These are phyloP conservation scores for Aspergillus sp. DNA, from an alignment of 2,329 filamentous ascomycete species.

Conservation along the genomic window DNA sequence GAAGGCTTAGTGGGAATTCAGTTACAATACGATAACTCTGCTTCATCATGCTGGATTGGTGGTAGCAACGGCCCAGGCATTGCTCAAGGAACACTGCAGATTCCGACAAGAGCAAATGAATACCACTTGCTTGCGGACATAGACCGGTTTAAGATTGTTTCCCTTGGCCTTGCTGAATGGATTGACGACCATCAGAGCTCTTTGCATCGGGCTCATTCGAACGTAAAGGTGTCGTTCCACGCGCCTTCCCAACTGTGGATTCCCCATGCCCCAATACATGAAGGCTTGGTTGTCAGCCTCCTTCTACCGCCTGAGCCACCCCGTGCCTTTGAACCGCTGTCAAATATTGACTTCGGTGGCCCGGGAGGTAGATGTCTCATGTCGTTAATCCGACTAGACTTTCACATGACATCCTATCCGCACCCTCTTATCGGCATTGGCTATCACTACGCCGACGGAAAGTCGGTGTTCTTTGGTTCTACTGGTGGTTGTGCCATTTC, in stretches of 20 bases:
- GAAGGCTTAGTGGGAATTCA: constrained; percentile 11
- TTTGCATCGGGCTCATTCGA: constrained; percentile 9
- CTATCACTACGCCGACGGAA: constrained; percentile 8
- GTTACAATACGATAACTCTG: constrained; percentile 7
- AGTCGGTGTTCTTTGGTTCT: constrained; percentile 8
- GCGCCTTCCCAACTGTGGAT: not conserved
- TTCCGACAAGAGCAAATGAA: not conserved
- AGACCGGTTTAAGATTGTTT: constrained; percentile 16
- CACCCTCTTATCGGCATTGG: constrained; percentile 10
- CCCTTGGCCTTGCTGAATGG: constrained; percentile 6
- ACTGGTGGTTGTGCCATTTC: constrained; percentile 6
- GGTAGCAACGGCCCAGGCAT: not conserved
- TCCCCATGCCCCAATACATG: constrained; percentile 9
- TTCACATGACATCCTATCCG: constrained; percentile 5
- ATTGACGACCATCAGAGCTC: not conserved
- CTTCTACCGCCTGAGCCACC: not conserved
- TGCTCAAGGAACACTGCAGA: not conserved
- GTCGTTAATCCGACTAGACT: constrained; percentile 8
- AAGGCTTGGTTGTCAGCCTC: not conserved
- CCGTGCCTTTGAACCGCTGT: constrained; percentile 10
- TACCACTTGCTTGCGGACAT: constrained; percentile 7
- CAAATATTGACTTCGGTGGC: constrained; percentile 17
- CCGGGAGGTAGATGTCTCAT: constrained; percentile 4
- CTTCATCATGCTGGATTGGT: constrained; percentile 9
- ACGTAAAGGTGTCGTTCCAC: not conserved